Base-by-base conservation (phyloP, 2,329 filamentous ascomycete species). In the Colletotrichum spinosum region DNA sequence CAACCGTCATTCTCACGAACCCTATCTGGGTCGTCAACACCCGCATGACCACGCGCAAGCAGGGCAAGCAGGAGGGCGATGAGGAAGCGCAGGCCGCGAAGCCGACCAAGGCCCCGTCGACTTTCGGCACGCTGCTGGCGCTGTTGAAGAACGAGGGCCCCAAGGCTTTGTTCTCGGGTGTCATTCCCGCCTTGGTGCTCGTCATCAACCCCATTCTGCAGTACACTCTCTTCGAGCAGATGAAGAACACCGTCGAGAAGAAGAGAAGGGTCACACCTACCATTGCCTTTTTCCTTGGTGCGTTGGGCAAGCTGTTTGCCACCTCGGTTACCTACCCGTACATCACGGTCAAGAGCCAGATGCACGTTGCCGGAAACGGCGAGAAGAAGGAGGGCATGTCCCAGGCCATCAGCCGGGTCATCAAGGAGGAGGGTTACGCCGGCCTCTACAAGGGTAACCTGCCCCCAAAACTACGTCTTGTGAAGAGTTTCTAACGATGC, bases 11-110 rank as follows among this genome's bases (percentile, higher is more conserved):
- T 74, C 86, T 97, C 74, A 99, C 96, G 67, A 99, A 99, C 83
- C 96, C 96, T 51, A 99, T 99, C 80, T 99, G 96, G 96, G 96
- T 99, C 55, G 85, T 99, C 78, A 99, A 99, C 84, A 99, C 96
- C 59, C 92, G 96, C 75, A 97, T 99, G 91, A 99, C 96, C 25
- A 95, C 96, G 54, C 89, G 93, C 73, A 91, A 87, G 88, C 69
- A 74, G 72, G 58, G 73, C 68, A 69, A 72, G 50, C 68, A 69
- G 51, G 72, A 73, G 55, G 74, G 69, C 50, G 75, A 79, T 68
- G 77, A 81, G 70, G 77, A 82, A 69, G 69, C 80, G 2, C 77
- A 80, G 56, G 76, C 80, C 69, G 78, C 79, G 62, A 72, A 75
- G 66, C 76, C 76, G 65, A 70, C 73, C 67, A 89, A 86, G 75